Evolutionary conservation across 179 eudicot genomes (phyloP).

Genomic region (Patellifolia procumbens): DNA sequence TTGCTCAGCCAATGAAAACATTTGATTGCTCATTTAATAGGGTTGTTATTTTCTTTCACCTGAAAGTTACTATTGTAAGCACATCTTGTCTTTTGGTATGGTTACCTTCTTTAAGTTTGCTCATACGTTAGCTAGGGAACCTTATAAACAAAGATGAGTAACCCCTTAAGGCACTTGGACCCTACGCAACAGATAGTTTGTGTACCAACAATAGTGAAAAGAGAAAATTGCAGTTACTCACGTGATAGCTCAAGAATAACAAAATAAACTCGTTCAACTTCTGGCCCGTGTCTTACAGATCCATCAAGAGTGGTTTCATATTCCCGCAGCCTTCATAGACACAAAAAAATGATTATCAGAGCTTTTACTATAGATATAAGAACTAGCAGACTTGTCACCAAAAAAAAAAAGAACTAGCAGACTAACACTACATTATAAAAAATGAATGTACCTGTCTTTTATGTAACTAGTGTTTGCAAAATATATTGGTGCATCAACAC

Average conservation of each 20-base stretch:
- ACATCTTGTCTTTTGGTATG: no score
- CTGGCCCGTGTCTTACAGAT: conserved; percentile 73
- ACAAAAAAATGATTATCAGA: conserved; percentile 7
- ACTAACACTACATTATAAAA: background rate
- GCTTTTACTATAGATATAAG: background rate
- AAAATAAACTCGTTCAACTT: conserved; percentile 74
- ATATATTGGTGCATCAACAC: conserved; percentile 96
- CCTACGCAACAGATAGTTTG: no score
- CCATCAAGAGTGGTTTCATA: conserved; percentile 66
- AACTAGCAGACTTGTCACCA: no score
- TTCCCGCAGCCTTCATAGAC: conserved; percentile 62
- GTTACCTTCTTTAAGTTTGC: no score
- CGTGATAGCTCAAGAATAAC: conserved; percentile 92
- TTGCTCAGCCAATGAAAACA: no score
- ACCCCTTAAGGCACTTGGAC: no score
- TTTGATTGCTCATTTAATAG: no score
- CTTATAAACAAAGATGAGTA: no score
- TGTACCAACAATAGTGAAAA: background rate
- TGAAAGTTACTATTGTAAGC: no score
- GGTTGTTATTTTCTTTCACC: no score
- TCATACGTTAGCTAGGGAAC: no score
- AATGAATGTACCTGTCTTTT: conserved; percentile 68
- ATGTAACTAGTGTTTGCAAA: conserved; percentile 95
- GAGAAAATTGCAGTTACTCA: conserved; percentile 39
- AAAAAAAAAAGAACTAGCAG: no score